Evolutionary conservation across 352 stramenopile genomes (phyloP), one percentile per base, ranked within the genome.

Genomic region (Pythium sp.): DNA sequence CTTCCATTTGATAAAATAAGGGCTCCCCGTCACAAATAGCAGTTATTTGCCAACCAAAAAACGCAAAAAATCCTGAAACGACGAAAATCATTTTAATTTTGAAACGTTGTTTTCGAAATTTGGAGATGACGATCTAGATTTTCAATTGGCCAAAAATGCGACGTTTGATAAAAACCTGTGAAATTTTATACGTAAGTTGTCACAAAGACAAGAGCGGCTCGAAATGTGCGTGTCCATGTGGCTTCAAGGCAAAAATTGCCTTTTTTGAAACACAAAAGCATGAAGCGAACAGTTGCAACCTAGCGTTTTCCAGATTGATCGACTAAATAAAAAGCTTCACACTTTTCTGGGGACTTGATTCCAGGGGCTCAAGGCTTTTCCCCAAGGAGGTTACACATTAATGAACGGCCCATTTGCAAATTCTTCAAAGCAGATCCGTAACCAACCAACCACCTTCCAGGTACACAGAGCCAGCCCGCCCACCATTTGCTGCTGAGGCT

Each of bases 131-230:
- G 54, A 41, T 41, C 14, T 12, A 24, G 1, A 22, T 7, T 41
- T 15, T 34, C n/a, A 15, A 59, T 43, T 59, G 54, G 54, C 54
- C 43, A 26, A 59, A 58, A 59, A 26, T 43, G 28, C 28, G 15
- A 43, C 54, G 36, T 41, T 41, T 30, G 1, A 56, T 4, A 24
- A 58, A 58, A 58, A 57, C 49, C 11, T 58, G 4, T 20, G 6
- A 4, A 34, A 18, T 58, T 38, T 30, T 20, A 58, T 58, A 24
- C 22, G 22, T 15, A 20, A 47, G 38, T 18, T 15, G 28, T 3
- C 54, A 34, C 54, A 59, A 41, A 59, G 36, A 59, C 28, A 12
- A 43, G 54, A 30, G 4, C 6, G 38, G 7, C 12, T 24, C 15
- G 2, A n/a, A 43, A 43, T 43, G 12, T 58, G 53, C 14, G n/a